Conservation (phyloP, 768 basidiomycete species). For the Suillus spraguei region DNA sequence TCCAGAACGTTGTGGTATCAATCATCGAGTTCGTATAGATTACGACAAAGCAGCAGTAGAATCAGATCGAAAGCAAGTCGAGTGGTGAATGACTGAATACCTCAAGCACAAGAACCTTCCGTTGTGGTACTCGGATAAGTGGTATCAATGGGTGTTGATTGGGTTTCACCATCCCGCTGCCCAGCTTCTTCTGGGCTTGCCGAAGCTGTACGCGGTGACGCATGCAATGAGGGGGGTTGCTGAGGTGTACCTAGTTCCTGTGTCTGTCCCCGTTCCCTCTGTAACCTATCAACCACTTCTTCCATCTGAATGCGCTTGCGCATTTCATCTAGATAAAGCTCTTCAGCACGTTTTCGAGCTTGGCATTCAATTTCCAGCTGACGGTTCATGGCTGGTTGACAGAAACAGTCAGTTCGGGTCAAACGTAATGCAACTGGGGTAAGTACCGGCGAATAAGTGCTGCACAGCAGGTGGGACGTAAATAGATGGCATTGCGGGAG, state of each 20-base stretch:
- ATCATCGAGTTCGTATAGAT: not conserved
- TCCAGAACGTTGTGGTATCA: not conserved
- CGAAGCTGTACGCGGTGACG: not conserved
- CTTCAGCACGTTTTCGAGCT: conserved; percentile 38
- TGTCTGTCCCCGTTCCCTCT: conserved; percentile 12
- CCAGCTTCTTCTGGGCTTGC: not conserved
- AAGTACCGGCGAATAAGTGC: conserved; percentile 38
- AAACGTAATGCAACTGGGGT: not conserved
- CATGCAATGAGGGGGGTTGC: not conserved
- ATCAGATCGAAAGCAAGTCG: not conserved
- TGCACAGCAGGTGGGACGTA: conserved; percentile 39
- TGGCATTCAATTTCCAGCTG: conserved; percentile 32
- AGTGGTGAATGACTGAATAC: not conserved
- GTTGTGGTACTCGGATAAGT: not conserved
- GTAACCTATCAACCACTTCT: conserved; percentile 22
- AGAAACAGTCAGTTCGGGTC: conserved; percentile 9
- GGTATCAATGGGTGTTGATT: not conserved
- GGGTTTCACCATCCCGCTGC: not conserved
- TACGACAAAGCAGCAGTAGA: not conserved
- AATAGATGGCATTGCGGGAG: conserved; percentile 21
- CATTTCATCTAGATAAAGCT: conserved; percentile 33
- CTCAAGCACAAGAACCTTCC: not conserved
- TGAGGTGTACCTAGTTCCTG: not conserved
- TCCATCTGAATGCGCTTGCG: conserved; percentile 35
- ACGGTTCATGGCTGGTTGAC: conserved; percentile 34